Evolutionary conservation across 306 rosid genomes (phyloP), one percentile per base, ranked within the genome.

Genomic region (Rubus parviflorus): DNA sequence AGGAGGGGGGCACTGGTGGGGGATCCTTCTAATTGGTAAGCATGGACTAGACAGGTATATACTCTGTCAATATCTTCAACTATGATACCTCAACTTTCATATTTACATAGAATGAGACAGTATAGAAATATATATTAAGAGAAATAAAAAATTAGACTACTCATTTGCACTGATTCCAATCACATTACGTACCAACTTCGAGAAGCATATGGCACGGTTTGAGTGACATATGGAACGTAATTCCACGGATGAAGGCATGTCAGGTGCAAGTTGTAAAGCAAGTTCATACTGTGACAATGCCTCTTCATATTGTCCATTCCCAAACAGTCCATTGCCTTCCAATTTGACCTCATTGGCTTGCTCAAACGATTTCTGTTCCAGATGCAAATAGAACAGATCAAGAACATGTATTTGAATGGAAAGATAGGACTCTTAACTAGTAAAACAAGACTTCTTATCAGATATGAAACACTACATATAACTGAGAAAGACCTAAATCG

Each of bases 291-390:
- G 82, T 7, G 75, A 77, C 19, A 90, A 66, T 23, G 98, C 98
- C 87, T 92, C 97, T 81, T 90, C 96, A 80, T 79, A 95, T 72
- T 83, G 86, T 41, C 90, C 97, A 42, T 81, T 84, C 53, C 84
- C 86, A 80, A 86, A 95, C 69, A 85, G 83, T 42, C 82, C 82
- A 80, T 95, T 95, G 71, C 98, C 98, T 85, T 88, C 95, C 73
- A 84, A 10, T 80, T 92, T 94, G 0, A 92, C 91, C 60, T 87
- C 90, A 79, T 88, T 94, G 58, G 97, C 97, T 87, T 84, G 82
- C 69, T 68, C 87, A 72, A 94, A 77, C 35, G 93, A 88, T 84
- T 90, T 92, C 93, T 92, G 90, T 41, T 25, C 62, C 72, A 74
- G 1, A 78, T 19, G 48, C 41, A 38, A 69, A 30, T 0, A 43